Percentiles rank a stretch among this genome's conserved stretches.
phyloP scores from a whole-genome alignment of 108 stramenopile species.

The Skeletonema costatum region DNA sequence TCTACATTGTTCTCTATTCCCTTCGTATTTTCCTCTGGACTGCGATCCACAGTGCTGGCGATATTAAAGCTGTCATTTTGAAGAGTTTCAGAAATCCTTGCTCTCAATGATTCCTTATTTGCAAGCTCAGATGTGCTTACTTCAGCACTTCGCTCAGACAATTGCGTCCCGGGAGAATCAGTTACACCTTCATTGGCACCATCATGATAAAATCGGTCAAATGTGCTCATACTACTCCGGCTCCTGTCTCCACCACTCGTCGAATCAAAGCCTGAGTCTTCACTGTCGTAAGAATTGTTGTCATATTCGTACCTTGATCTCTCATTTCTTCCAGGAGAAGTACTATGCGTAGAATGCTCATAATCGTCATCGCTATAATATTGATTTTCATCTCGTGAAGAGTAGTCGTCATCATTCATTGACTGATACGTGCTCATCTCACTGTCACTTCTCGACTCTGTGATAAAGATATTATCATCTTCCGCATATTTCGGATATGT shows the following conservation, averaged over 20 bases:
- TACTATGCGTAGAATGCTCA: background rate
- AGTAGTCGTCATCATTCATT: constrained; percentile 12
- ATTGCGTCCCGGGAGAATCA: background rate
- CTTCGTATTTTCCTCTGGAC: background rate
- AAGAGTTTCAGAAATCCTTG: background rate
- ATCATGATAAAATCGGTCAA: constrained; percentile 26
- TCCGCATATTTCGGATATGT: background rate
- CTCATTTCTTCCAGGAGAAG: background rate
- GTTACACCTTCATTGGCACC: constrained; percentile 6
- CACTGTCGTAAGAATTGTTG: constrained; percentile 8
- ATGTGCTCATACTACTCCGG: constrained; percentile 13
- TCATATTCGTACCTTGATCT: background rate
- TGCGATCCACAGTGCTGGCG: background rate
- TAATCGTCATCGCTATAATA: background rate
- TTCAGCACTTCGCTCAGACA: background rate
- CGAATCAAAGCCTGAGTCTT: background rate
- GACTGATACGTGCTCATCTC: constrained; percentile 27
- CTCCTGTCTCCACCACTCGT: background rate
- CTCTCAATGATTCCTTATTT: background rate
- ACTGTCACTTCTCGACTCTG: constrained; percentile 23
- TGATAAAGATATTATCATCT: constrained; percentile 1
- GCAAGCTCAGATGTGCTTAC: background rate
- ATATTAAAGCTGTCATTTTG: background rate
- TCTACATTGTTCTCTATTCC: constrained; percentile 1
- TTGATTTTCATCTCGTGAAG: constrained; percentile 1